Base-by-base conservation (phyloP, 345 rosid genomes). In the Balakata baccata region DNA sequence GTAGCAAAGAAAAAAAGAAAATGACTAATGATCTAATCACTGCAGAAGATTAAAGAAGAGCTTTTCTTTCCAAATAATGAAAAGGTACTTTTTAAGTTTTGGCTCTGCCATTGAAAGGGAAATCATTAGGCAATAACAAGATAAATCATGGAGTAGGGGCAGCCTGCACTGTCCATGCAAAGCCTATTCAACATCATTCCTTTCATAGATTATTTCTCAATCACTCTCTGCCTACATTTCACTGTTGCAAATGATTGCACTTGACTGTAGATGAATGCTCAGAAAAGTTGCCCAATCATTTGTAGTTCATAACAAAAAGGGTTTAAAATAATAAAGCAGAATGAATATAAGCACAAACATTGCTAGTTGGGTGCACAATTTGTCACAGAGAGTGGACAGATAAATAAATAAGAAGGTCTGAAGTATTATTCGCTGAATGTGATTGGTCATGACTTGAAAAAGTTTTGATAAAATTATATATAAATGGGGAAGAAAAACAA, bases 151-250 rank as follows among this genome's bases (percentile, higher is more conserved):
- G 46, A 25, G 67, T 12, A 46, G 39, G 46, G 57, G 46, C 38
- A 49, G 37, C 51, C 43, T 47, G 34, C 18, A 70, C 64, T 71
- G 20, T 43, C 64, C 63, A 73, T 39, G 29, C 14, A 52, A 41
- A 64, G 49, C 14, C 58, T 64, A 61, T 41, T 38, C 66, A 18
- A 29, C 34, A 29, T 29, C 34, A 1, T 29, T 29, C 34, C 34
- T 29, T 29, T 29, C 34, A 29, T 29, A 29, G 34, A 29, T 29
- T 29, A 29, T 29, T 29, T 29, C 34, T 29, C 34, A 29, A 45
- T 29, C 58, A 60, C 23, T 61, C 57, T 46, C 53, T 43, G 58
- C 67, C 34, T 23, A 34, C 61, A 18, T 41, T 58, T 23, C 52
- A 56, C 65, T 29, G 5, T 1, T 59, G 53, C 47, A 34, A 43